A percentile compares a stretch with the other conserved stretches of the same genome.
These are phyloP conservation scores for Akebia trifoliata DNA, from an alignment of 164 flowering plant species.

Conservation along the genomic window DNA sequence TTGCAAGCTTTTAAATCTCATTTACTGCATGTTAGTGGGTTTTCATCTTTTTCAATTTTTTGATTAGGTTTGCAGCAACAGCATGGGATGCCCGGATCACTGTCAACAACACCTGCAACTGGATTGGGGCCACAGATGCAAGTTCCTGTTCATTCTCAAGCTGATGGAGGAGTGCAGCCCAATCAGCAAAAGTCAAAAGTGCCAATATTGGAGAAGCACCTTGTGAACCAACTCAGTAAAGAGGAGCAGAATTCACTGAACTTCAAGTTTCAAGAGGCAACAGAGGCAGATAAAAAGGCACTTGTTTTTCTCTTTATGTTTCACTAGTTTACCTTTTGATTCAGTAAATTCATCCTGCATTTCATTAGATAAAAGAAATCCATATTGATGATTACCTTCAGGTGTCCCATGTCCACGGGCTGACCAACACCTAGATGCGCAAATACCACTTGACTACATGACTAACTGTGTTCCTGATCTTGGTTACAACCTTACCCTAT, in stretches of 20 bases:
- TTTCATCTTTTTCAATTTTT: not conserved
- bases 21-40: not conserved
- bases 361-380: too few relatives aligned
- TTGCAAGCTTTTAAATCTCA: not conserved
- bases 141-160: conserved; percentile 24
- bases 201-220: conserved; percentile 76
- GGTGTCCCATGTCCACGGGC: not conserved
- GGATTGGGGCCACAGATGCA: conserved; percentile 53
- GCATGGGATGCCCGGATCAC: conserved; percentile 44
- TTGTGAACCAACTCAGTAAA: conserved; percentile 74
- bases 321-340: too few relatives aligned
- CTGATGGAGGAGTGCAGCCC: conserved; percentile 35
- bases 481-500: too few relatives aligned
- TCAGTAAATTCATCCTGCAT: too few relatives aligned
- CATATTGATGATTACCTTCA: too few relatives aligned
- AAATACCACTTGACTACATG: too few relatives aligned
- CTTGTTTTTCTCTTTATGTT: not conserved
- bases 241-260: conserved; percentile 78
- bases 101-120: conserved; percentile 30
- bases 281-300: conserved; percentile 80
- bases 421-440: too few relatives aligned
- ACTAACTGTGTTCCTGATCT: too few relatives aligned
- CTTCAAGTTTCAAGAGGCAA: conserved; percentile 72
- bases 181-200: conserved; percentile 66
- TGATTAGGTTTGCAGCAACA: conserved; percentile 56